Evolutionary conservation across 2,329 filamentous ascomycete genomes (phyloP), one percentile per base, ranked within the genome.

Genomic region (Aureobasidium leucospermi): DNA sequence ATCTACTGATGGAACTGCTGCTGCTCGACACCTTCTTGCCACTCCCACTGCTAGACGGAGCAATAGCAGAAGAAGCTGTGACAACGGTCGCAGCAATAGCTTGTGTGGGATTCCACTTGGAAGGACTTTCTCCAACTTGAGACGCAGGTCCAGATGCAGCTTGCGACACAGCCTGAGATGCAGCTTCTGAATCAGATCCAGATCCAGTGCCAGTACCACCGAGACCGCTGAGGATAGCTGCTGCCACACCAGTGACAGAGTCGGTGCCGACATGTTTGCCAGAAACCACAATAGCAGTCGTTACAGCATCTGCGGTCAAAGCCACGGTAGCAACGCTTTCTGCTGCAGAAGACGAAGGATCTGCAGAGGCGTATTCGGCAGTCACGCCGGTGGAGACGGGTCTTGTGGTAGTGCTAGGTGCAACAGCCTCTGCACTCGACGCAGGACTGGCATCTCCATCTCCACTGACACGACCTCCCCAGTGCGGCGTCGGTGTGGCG

Each of bases 301-400:
- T 56, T 7, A 34, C 52, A 6, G 52, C 42, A 43, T 29, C 6
- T 23, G 42, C 42, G 13, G 53, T 39, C 41, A 23, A 6, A 3
- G 52, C 45, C 11, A 31, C 52, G 9, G 52, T 56, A 6, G 52
- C 41, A 7, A 23, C 42, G 13, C 16, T 16, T 9, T 29, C 42
- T 31, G 31, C 42, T 19, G 23, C 23, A 23, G 42, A 29, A 5
- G 53, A n/a, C 2, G 53, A 38, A 29, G 53, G 13, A 2, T 47
- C 28, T 6, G 32, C 36, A 6, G 55, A 58, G 15, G 41, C 45
- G 7, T 58, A 58, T 10, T 23, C 28, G 1, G 55, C 55, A 15
- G 34, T 48, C n/a, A 58, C 55, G n/a, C 55, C 45, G 31, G 55
- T 58, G 2, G 55, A 41, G 7, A 58, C 11, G 15, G 45, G 55